Base-by-base conservation (phyloP, 768 basidiomycete genomes). In the Trametes cubensis region DNA sequence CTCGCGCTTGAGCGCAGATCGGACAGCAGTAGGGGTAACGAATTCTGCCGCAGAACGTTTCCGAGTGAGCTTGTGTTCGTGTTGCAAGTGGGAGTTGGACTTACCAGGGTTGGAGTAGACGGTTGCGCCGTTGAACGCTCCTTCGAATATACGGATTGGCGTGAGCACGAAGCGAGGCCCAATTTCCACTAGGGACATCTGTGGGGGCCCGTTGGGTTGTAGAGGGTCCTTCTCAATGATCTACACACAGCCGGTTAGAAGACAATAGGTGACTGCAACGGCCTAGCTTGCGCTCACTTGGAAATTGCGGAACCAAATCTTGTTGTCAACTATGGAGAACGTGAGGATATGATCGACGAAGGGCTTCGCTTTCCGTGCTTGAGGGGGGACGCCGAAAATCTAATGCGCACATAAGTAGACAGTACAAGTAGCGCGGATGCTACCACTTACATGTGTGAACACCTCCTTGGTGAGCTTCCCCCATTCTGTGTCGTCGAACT, bases 281-380 rank as follows among this genome's bases (percentile, higher is more conserved):
- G 38, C 26, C 40, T 46, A 20, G 1, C n/a, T 28, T n/a, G 17
- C 23, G 62, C 79, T 66, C 60, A 95, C 94, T 84, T 99, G 97
- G 80, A 90, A 99, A 76, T 98, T 98, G 66, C 97, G 87, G 81
- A 98, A 98, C 97, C 97, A 99, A 66, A 98, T 94, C 74, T 97
- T 98, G 70, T 84, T 83, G 80, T 99, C 97, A 30, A 96, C 83
- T 57, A 98, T 81, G 38, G 96, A 97, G 76, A 99, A 98, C 41
- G 94, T 95, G 65, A 98, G 83, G 72, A 99, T 87, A 71, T 98
- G 97, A 77, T 99, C 97, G 70, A 99, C 86, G 78, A 99, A 99
- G 2, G 97, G 97, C 74, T 99, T 99, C 18, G 94, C 85, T 70
- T 86, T 88, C 65, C 96, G 83, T 8, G 97, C 89, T n/a, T 85